Base-by-base conservation (phyloP, 306 rosid species). In the Cicer yamashitae region DNA sequence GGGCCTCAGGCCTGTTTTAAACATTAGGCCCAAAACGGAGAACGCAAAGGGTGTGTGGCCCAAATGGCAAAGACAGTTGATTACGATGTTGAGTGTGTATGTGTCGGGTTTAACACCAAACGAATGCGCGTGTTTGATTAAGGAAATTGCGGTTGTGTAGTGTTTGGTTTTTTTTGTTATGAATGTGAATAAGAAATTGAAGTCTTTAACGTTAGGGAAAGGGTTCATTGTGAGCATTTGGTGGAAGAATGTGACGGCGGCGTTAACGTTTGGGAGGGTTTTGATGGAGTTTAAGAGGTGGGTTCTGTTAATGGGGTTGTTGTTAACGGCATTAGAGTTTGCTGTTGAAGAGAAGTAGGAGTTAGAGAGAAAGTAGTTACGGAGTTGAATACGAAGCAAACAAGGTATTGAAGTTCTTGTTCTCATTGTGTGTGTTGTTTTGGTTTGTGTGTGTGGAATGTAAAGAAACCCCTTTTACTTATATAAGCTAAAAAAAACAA, bases 221-320 rank as follows among this genome's bases (percentile, higher is more conserved):
- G 84, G 85, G 0, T 52, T 20, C 10, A 66, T n/a, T 0, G 60
- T 25, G 71, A 82, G 73, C 86, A 87, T 81, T 61, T 44, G 25
- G 66, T 64, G 51, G 64, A 84, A 82, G 56, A 79, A n/a, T n/a
- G 64, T n/a, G 12, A 77, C 15, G 8, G 84, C 81, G 25, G 74
- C 22, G n/a, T 67, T 64, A 46, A 76, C 34, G 34, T 47, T 59
- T 25, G 67, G 1, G 43, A 82, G 67, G 48, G 38, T 71, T 8
- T 60, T 60, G 5, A 82, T 71, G 5, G 71, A 56, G 6, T 77
- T 48, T 10, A 77, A 22, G 64, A 77, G 53, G 0, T 69, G 45
- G 63, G 45, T 52, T 70, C 75, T 10, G 64, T 1, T 30, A 3
- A 30, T 30, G 3, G 37, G 37, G 37, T 30, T 30, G 37, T 30